phyloP scores from a whole-genome alignment of 1,139 yeast species.

The Geotrichum bryndzae region DNA sequence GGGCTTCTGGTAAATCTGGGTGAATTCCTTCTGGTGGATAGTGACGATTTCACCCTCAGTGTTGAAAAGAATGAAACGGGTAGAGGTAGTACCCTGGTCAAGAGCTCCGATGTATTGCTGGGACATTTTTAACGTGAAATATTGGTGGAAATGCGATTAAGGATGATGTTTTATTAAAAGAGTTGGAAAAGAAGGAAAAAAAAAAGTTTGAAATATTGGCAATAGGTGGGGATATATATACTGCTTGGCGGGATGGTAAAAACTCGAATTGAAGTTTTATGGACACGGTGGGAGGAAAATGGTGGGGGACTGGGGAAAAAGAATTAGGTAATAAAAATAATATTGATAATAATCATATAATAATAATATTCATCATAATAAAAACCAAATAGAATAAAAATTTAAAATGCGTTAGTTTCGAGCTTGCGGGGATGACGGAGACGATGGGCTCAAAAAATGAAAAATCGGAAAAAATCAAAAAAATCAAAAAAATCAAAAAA shows the following conservation, averaged over 20 bases:
- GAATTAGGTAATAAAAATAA: too few species aligned
- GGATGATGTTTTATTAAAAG: neutral
- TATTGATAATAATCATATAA: too few species aligned
- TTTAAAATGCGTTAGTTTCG: neutral
- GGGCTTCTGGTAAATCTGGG: slow-evolving; percentile 37
- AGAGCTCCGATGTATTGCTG: slow-evolving; percentile 44
- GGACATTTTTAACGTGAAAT: slow-evolving; percentile 8
- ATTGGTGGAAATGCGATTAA: neutral
- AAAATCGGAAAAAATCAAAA: neutral
- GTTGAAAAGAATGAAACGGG: slow-evolving; percentile 81
- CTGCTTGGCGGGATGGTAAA: neutral
- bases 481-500: neutral
- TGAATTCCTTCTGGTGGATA: slow-evolving; percentile 77
- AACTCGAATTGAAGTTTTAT: neutral
- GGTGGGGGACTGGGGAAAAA: neutral
- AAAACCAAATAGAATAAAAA: too few species aligned
- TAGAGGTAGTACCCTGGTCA: slow-evolving; percentile 91
- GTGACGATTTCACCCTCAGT: slow-evolving; percentile 72
- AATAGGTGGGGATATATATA: neutral
- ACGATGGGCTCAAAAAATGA: neutral
- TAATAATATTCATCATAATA: too few species aligned
- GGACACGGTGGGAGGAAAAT: neutral
- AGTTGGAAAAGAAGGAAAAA: neutral
- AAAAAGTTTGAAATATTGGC: neutral
- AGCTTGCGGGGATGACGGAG: neutral